Conservation (phyloP, 805 yeast genomes). For the Groenewaldozyma salmanticensis region DNA sequence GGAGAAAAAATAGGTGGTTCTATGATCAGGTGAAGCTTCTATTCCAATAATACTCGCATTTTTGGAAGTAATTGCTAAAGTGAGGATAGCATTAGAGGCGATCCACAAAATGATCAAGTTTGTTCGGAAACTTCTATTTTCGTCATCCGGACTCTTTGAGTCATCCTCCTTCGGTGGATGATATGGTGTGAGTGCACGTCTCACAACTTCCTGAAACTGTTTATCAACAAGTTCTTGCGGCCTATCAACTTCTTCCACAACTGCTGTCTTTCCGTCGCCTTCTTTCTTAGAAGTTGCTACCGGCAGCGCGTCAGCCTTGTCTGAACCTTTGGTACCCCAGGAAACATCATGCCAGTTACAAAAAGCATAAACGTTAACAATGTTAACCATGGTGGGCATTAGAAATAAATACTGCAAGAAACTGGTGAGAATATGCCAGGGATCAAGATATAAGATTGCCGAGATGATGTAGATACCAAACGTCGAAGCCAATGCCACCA, state of each 20-base stretch:
- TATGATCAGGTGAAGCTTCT: slow-evolving; percentile 29
- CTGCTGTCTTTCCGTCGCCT: slow-evolving; percentile 44
- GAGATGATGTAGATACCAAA: slow-evolving; percentile 53
- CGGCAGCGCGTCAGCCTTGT: slow-evolving; percentile 43
- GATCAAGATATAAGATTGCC: slow-evolving; percentile 50
- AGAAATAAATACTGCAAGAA: slow-evolving; percentile 31
- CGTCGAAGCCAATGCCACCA: slow-evolving; percentile 51
- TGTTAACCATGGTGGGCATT: slow-evolving; percentile 31
- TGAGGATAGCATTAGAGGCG: slow-evolving; percentile 28
- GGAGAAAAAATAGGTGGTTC: slow-evolving; percentile 32
- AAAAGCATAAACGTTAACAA: slow-evolving; percentile 56
- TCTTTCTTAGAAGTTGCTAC: slow-evolving; percentile 37
- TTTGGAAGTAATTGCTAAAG: slow-evolving; percentile 30
- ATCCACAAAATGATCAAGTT: slow-evolving; percentile 32
- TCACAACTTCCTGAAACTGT: slow-evolving; percentile 36
- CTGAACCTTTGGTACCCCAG: slow-evolving; percentile 70
- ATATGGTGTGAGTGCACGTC: slow-evolving; percentile 44
- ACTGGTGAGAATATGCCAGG: slow-evolving; percentile 57
- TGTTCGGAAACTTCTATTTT: slow-evolving; percentile 32
- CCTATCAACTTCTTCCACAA: slow-evolving; percentile 41
- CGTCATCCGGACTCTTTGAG: slow-evolving; percentile 25
- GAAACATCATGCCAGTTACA: slow-evolving; percentile 65
- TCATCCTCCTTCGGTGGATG: slow-evolving; percentile 28
- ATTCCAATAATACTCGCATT: slow-evolving; percentile 27
- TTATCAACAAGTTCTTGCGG: slow-evolving; percentile 45